Base-by-base conservation (phyloP, 2,329 filamentous ascomycete species). In the Penicillium rolfsii region DNA sequence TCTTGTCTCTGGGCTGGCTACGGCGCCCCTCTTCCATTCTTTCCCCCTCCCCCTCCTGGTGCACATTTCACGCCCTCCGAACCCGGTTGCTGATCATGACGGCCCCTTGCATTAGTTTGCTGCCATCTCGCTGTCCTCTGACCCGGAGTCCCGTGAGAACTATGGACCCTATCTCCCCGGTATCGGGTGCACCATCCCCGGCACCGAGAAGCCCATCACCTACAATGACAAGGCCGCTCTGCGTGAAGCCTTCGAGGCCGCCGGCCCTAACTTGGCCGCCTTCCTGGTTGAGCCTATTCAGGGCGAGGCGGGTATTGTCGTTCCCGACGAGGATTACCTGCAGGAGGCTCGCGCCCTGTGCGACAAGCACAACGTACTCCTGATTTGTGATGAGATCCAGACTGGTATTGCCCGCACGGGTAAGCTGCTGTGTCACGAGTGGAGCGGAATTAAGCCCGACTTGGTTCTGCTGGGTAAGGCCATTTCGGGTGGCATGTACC, bases 351-450 rank as follows among this genome's bases (percentile, higher is more conserved):
- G 92, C 58, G 90, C 85, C 26, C 88, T 98, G 26, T 99, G 95
- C 83, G 92, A 91, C 79, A 91, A 96, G 84, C 87, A 98, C 84
- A 97, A 97, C 66, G 93, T 96, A 41, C 87, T 99, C 52, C 82
- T 99, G 74, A 98, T 99, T 77, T 96, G 91, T 77, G 95, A 99
- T 76, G 95, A 99, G 84, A 97, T 99, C 72, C 95, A 99, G 81
- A 99, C 95, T 5, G 94, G 94, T 67, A 97, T 99, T 74, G 95
- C 93, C 57, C 89, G 95, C 65, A 99, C 95, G 19, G 95, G 95
- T 56, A 91, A 90, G 73, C 90, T 99, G 82, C 87, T 99, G 57
- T 97, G 93, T 84, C 90, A 91, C 73, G 88, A 99, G 80, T 98
- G 95, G 93, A 89, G 91, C 59, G 91, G 89, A 69, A 93, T 99